A percentile compares a stretch with the other conserved stretches of the same genome.
Conservation (phyloP, 2,329 filamentous ascomycete species). For the Epicoccum nigrum region DNA sequence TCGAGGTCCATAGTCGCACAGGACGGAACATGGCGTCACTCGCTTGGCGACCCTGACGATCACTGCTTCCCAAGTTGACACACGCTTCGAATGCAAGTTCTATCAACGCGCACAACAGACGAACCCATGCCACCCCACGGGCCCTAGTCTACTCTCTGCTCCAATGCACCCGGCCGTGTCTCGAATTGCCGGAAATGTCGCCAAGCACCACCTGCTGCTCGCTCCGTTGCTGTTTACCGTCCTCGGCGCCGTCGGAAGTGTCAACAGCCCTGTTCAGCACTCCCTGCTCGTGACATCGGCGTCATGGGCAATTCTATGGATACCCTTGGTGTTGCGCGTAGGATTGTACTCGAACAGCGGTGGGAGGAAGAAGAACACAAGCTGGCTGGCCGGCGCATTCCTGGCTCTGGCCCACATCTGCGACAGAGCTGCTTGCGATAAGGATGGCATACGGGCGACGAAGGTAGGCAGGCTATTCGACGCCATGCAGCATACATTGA, state of each 20-base stretch:
- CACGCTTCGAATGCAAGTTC: constrained; percentile 1
- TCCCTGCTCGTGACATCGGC: constrained; percentile 51
- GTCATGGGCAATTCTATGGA: constrained; percentile 52
- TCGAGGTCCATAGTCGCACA: background rate
- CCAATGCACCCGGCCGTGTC: constrained; percentile 48
- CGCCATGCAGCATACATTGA: background rate
- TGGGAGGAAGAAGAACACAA: constrained; percentile 32
- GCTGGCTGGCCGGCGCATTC: constrained; percentile 51
- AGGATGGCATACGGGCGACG: constrained; percentile 52
- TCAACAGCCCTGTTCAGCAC: constrained; percentile 47
- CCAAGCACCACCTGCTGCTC: constrained; percentile 39
- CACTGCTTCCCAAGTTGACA: constrained; percentile 6
- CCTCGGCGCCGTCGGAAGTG: constrained; percentile 42
- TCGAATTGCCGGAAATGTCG: constrained; percentile 39
- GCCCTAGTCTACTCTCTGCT: constrained; percentile 35
- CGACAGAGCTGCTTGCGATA: constrained; percentile 53
- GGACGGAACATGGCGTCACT: constrained; percentile 13
- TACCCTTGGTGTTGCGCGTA: constrained; percentile 39
- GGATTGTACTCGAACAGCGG: constrained; percentile 40
- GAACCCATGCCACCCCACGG: constrained; percentile 42
- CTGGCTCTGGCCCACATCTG: constrained; percentile 52
- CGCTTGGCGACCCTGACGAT: constrained; percentile 16
- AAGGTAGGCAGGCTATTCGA: constrained; percentile 44
- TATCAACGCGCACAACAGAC: constrained; percentile 21
- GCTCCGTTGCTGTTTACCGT: constrained; percentile 45